Percentiles rank a stretch among this genome's conserved stretches.
phyloP scores from a whole-genome alignment of 768 basidiomycete species.

The Trametes meyenii region DNA sequence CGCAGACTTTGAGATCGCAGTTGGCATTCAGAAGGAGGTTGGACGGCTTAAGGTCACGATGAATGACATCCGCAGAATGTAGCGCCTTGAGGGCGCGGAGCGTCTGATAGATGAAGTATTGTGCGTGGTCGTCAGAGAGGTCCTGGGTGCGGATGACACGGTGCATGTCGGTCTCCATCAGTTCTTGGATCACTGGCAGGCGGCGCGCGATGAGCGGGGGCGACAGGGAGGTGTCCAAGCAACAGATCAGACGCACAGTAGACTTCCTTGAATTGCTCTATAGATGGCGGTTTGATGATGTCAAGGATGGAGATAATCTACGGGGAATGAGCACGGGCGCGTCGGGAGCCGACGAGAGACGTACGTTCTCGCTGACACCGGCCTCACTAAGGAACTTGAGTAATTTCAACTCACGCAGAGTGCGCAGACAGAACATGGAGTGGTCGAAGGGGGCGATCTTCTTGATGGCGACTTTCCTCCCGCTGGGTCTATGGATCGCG shows the following conservation, averaged over 20 bases:
- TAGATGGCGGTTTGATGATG: conserved; percentile 78
- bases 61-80: conserved; percentile 95
- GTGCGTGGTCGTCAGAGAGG: conserved; percentile 93
- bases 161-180: conserved; percentile 97
- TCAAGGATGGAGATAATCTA: conserved; percentile 91
- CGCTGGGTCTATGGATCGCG: conserved; percentile 75
- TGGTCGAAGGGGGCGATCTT: conserved; percentile 95
- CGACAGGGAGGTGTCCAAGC: conserved; percentile 4
- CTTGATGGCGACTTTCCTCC: conserved; percentile 92
- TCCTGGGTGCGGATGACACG: conserved; percentile 95
- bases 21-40: conserved; percentile 98
- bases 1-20: conserved; percentile 93
- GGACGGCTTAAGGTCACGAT: conserved; percentile 95
- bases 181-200: conserved; percentile 77
- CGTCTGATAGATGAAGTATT: conserved; percentile 94
- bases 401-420: conserved; percentile 61
- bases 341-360: background rate
- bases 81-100: conserved; percentile 94
- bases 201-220: background rate
- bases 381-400: conserved; percentile 83
- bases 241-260: conserved; percentile 52
- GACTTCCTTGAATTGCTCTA: conserved; percentile 88
- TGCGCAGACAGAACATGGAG: conserved; percentile 84
- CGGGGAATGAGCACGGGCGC: conserved; percentile 4
- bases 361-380: conserved; percentile 86